phyloP scores from a whole-genome alignment of 2,329 filamentous ascomycete species.

The Teratosphaeria viscida region DNA sequence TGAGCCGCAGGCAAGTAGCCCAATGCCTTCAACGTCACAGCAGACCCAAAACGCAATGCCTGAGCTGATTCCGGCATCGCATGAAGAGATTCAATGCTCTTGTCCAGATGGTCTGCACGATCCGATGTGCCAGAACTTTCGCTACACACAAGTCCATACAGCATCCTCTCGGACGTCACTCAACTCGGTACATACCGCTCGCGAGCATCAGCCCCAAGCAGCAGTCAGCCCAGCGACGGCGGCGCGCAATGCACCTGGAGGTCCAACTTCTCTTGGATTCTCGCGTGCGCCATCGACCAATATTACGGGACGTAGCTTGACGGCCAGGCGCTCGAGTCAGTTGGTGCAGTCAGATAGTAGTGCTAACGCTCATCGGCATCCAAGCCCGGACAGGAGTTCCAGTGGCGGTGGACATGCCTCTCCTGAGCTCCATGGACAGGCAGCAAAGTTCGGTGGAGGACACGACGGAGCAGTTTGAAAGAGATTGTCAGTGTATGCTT shows the following conservation, averaged over 20 bases:
- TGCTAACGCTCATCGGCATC: background rate
- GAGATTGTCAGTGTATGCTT: background rate
- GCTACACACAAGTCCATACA: slow-evolving; percentile 1
- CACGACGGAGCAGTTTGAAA: background rate
- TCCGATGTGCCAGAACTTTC: slow-evolving; percentile 7
- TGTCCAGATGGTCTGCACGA: slow-evolving; percentile 2
- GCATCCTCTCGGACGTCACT: background rate
- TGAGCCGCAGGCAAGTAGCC: background rate
- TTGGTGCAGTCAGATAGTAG: slow-evolving; percentile 1
- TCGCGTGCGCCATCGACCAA: slow-evolving; percentile 4
- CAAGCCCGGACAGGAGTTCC: background rate
- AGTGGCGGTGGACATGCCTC: background rate
- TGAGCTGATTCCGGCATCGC: background rate
- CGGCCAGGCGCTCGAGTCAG: background rate
- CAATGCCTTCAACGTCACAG: background rate
- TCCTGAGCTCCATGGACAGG: background rate
- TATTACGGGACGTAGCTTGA: slow-evolving; percentile 1
- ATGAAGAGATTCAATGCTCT: slow-evolving; percentile 2
- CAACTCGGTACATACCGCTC: background rate
- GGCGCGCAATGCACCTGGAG: background rate
- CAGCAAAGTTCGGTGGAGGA: background rate
- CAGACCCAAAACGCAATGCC: too few species aligned
- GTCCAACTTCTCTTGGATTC: background rate
- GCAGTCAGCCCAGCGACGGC: background rate
- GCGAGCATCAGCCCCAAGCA: background rate